Conservation (phyloP, 73 alveolate species). For the Blepharisma japonicum region DNA sequence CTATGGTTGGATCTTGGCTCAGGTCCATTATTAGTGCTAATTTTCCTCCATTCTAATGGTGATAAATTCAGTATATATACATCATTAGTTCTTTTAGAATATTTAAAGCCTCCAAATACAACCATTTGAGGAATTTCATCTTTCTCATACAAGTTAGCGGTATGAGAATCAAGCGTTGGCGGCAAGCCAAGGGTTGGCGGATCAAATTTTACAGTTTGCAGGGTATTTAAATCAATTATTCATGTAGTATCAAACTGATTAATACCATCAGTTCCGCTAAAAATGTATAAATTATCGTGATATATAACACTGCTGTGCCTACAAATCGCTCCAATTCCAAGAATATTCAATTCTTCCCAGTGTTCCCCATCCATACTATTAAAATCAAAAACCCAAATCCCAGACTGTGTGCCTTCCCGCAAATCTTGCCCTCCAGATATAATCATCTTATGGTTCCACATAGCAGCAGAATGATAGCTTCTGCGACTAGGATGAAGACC, state of each 20-base stretch:
- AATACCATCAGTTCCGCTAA: slow-evolving; percentile 54
- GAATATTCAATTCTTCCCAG: not conserved
- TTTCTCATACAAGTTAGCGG: slow-evolving; percentile 64
- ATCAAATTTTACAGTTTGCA: slow-evolving; percentile 51
- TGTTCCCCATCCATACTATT: slow-evolving; percentile 17
- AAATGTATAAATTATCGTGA: slow-evolving; percentile 42
- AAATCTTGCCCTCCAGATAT: slow-evolving; percentile 70
- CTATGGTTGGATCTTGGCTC: slow-evolving; percentile 83
- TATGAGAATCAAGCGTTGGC: slow-evolving; percentile 77
- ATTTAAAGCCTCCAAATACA: slow-evolving; percentile 83
- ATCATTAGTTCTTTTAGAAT: slow-evolving; percentile 67
- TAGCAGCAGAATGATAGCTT: slow-evolving; percentile 54
- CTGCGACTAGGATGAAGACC: slow-evolving; percentile 50
- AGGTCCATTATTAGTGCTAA: slow-evolving; percentile 59
- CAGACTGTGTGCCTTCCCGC: slow-evolving; percentile 50
- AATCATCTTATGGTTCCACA: slow-evolving; percentile 40
- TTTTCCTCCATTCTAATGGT: slow-evolving; percentile 69
- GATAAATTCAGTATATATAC: slow-evolving; percentile 55
- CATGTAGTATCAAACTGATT: slow-evolving; percentile 29
- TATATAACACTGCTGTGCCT: slow-evolving; percentile 47
- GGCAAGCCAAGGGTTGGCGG: slow-evolving; percentile 56
- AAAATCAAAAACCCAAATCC: slow-evolving; percentile 38
- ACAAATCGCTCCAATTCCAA: slow-evolving; percentile 39
- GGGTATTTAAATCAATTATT: not conserved
- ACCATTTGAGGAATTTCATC: slow-evolving; percentile 47